These are phyloP conservation scores for Gleditsia sinensis DNA, from an alignment of 306 rosid species.

Conservation along the genomic window DNA sequence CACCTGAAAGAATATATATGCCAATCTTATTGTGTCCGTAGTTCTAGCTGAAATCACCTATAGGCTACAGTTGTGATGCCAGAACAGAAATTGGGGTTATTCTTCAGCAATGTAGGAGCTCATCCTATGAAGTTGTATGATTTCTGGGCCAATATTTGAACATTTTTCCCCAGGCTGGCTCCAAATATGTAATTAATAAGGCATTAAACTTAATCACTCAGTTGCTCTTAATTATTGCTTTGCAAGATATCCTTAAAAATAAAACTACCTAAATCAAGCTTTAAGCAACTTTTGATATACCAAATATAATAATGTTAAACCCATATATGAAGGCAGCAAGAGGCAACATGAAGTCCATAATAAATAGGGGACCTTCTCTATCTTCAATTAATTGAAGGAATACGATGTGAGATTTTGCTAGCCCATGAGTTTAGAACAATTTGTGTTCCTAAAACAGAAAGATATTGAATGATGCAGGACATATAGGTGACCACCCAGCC, in stretches of 20 bases:
- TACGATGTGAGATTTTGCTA: neutral
- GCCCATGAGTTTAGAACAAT: neutral
- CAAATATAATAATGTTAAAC: neutral
- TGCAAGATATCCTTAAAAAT: neutral
- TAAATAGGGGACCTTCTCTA: neutral
- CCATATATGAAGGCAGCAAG: neutral
- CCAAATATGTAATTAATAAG: neutral
- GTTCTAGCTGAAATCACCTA: slow-evolving; percentile 23
- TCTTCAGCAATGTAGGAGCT: slow-evolving; percentile 5
- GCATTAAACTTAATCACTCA: neutral
- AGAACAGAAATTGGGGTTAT: neutral
- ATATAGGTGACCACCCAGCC: neutral
- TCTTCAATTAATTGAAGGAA: neutral
- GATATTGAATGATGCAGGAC: neutral
- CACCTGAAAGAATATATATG: slow-evolving; percentile 55
- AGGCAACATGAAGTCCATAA: neutral
- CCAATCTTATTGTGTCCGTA: slow-evolving; percentile 11
- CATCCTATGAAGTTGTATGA: neutral
- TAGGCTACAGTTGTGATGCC: neutral
- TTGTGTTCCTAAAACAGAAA: no score
- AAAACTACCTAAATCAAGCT: neutral
- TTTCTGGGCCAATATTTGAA: neutral
- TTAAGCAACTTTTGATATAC: no score
- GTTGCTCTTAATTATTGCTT: neutral
- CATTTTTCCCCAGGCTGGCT: neutral